These are phyloP conservation scores for Leccinum pachyderme DNA, from an alignment of 1,284 basidiomycete species.

Conservation along the genomic window DNA sequence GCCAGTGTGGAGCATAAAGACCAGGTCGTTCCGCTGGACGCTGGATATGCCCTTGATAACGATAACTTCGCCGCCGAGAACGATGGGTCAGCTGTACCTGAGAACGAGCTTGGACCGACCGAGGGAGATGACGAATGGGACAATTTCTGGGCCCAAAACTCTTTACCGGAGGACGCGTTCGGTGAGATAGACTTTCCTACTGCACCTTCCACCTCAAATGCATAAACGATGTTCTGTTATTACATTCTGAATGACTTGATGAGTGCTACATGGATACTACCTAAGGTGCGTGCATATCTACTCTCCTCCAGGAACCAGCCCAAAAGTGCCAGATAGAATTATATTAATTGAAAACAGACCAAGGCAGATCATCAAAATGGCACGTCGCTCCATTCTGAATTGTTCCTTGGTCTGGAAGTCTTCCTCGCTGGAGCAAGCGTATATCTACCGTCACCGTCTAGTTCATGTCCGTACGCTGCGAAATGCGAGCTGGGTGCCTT, in stretches of 20 bases:
- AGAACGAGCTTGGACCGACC: conserved; percentile 25
- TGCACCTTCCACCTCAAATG: conserved; percentile 10
- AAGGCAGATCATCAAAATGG: conserved; percentile 16
- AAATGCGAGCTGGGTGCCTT: conserved; percentile 33
- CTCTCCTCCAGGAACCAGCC: conserved; percentile 14
- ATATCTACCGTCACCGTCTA: conserved; percentile 25
- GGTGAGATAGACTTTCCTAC: conserved; percentile 15
- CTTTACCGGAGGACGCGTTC: conserved; percentile 24
- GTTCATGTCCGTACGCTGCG: conserved; percentile 19
- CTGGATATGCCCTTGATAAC: conserved; percentile 34
- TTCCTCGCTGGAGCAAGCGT: conserved; percentile 15
- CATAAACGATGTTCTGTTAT: conserved; percentile 12
- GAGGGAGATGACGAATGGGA: conserved; percentile 31
- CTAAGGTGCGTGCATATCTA: background rate
- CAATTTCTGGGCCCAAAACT: conserved; percentile 32
- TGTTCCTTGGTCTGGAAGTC: conserved; percentile 4
- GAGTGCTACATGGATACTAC: conserved; percentile 9
- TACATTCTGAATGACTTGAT: conserved; percentile 5
- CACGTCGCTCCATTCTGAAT: conserved; percentile 27
- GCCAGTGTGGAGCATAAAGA: conserved; percentile 6
- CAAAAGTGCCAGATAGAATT: background rate
- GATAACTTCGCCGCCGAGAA: conserved; percentile 19
- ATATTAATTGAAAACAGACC: background rate
- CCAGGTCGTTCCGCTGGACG: conserved; percentile 39
- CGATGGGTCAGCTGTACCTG: conserved; percentile 19